These are phyloP conservation scores for Globisporangium iwayamae DNA, from an alignment of 352 stramenopile genomes.

Conservation along the genomic window DNA sequence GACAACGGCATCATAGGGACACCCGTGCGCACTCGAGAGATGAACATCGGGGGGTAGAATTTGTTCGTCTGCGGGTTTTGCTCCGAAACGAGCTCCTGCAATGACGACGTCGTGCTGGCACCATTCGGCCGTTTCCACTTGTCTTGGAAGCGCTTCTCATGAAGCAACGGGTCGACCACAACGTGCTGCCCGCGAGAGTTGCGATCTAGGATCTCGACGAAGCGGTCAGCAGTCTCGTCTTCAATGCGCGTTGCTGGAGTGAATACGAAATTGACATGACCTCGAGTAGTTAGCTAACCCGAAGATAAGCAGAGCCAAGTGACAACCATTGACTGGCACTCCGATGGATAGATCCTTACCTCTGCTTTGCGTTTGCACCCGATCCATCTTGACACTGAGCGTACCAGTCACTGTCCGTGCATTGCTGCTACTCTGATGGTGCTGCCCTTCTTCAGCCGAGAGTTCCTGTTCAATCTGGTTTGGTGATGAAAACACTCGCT, in stretches of 20 bases:
- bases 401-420: neutral
- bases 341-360: slow-evolving; percentile 14
- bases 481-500: slow-evolving; percentile 6
- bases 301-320: neutral
- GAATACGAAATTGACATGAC: neutral
- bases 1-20: neutral
- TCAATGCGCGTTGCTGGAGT: slow-evolving; percentile 11
- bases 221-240: slow-evolving; percentile 32
- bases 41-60: slow-evolving; percentile 52
- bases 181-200: slow-evolving; percentile 47
- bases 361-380: slow-evolving; percentile 22
- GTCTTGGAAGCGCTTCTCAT: slow-evolving; percentile 54
- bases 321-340: neutral
- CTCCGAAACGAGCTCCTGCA: slow-evolving; percentile 31
- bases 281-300: too few relatives aligned
- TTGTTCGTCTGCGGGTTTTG: slow-evolving; percentile 47
- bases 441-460: neutral
- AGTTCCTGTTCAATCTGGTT: slow-evolving; percentile 15
- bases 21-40: slow-evolving; percentile 36
- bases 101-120: slow-evolving; percentile 26
- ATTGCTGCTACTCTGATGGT: neutral
- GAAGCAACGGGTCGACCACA: slow-evolving; percentile 48
- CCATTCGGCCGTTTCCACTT: slow-evolving; percentile 42
- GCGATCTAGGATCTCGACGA: slow-evolving; percentile 60
- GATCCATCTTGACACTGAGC: slow-evolving; percentile 33